phyloP scores from a whole-genome alignment of 2,329 filamentous ascomycete species.

The Talaromyces sp. region DNA sequence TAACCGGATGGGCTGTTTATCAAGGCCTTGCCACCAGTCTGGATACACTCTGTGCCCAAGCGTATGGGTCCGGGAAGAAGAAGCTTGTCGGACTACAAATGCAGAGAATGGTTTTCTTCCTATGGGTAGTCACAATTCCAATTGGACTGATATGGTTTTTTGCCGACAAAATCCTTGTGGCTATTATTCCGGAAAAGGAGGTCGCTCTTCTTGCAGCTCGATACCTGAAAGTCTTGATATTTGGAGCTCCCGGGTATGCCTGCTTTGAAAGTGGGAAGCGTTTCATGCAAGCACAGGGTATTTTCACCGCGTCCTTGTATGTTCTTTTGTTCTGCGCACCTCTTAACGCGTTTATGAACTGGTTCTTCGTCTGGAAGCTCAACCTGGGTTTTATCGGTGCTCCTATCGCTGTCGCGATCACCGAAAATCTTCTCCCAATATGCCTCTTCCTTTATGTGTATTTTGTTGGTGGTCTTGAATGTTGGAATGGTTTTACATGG shows the following conservation, averaged over 20 bases:
- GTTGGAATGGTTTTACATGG: conserved; percentile 74
- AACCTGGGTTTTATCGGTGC: conserved; percentile 70
- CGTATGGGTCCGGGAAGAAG: conserved; percentile 85
- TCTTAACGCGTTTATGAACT: conserved; percentile 75
- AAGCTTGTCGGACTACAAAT: conserved; percentile 81
- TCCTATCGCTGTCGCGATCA: conserved; percentile 69
- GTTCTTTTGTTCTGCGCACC: conserved; percentile 78
- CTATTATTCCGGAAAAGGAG: conserved; percentile 65
- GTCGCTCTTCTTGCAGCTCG: conserved; percentile 66
- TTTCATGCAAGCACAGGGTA: conserved; percentile 78
- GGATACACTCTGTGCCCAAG: conserved; percentile 89
- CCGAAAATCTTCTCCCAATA: conserved; percentile 67
- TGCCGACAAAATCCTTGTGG: conserved; percentile 59
- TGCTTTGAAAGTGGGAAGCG: conserved; percentile 77
- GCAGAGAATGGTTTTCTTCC: conserved; percentile 74
- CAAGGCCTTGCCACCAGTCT: conserved; percentile 84
- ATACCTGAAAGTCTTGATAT: conserved; percentile 65
- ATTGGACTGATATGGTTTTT: conserved; percentile 67
- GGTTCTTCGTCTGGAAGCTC: conserved; percentile 68
- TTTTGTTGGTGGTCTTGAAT: conserved; percentile 65
- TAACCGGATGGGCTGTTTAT: conserved; percentile 70
- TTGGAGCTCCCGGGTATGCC: conserved; percentile 70
- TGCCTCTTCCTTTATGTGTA: conserved; percentile 69
- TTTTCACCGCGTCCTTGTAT: conserved; percentile 79
- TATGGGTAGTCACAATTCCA: conserved; percentile 66